A percentile compares a stretch with the other conserved stretches of the same genome.
phyloP scores from a whole-genome alignment of 495 filamentous ascomycete genomes.

The Penicillium arizonense region DNA sequence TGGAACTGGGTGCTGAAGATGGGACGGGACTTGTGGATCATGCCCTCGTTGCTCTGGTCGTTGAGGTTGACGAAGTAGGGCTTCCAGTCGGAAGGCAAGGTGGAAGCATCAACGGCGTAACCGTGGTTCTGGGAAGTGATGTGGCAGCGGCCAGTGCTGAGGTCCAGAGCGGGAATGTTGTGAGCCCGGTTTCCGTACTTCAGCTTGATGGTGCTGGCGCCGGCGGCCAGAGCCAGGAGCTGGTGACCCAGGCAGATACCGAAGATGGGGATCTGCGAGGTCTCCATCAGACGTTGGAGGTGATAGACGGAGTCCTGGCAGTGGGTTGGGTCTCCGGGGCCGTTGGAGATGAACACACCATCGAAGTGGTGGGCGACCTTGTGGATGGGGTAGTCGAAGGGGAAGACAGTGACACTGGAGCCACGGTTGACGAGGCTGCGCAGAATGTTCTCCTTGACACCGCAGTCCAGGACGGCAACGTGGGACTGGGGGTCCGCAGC shows the following conservation, averaged over 20 bases:
- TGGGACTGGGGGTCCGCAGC: conserved; percentile 78
- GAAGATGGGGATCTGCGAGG: conserved; percentile 87
- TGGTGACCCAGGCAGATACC: conserved; percentile 97
- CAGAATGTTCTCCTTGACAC: conserved; percentile 99
- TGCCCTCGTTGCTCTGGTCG: conserved; percentile 90
- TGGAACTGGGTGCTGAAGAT: conserved; percentile 99
- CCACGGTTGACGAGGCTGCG: conserved; percentile 87
- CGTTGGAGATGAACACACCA: conserved; percentile 96
- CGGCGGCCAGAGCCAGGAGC: conserved; percentile 70
- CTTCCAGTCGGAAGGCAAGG: conserved; percentile 83
- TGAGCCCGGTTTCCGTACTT: conserved; percentile 98
- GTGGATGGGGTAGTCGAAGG: conserved; percentile 95
- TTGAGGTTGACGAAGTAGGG: conserved; percentile 98
- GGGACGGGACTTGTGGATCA: conserved; percentile 92
- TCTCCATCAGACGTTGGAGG: conserved; percentile 82
- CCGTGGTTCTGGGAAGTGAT: conserved; percentile 99
- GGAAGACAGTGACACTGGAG: conserved; percentile 86
- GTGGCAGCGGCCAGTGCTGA: conserved; percentile 95
- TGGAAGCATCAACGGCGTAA: conserved; percentile 89
- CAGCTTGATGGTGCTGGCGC: conserved; percentile 86
- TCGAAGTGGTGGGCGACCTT: conserved; percentile 98
- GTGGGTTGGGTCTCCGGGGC: conserved; percentile 95
- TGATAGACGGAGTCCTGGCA: conserved; percentile 92
- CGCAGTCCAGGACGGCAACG: conserved; percentile 94
- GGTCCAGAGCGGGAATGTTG: conserved; percentile 94